Percentiles rank a stretch among this genome's conserved stretches.
Conservation (phyloP, 1,139 yeast species). For the Arxiozyma telluris region DNA sequence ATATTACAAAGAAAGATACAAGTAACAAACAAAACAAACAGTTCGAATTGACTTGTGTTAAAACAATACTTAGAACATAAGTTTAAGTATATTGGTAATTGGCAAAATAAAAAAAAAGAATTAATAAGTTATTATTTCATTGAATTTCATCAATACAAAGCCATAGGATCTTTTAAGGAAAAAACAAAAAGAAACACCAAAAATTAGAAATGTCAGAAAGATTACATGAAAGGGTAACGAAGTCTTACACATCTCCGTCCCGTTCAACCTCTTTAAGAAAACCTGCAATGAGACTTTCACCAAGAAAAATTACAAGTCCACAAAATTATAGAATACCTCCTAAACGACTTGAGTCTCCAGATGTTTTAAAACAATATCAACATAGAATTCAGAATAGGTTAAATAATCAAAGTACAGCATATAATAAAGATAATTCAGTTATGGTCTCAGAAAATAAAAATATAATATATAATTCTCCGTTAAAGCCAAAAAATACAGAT, state of each 20-base stretch:
- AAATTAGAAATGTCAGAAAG: background rate
- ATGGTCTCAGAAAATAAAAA: background rate
- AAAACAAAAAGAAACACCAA: background rate
- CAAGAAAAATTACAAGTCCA: slow-evolving; percentile 1
- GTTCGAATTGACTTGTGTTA: background rate
- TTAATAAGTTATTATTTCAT: background rate
- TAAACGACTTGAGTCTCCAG: slow-evolving; percentile 6
- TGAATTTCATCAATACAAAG: too few relatives aligned
- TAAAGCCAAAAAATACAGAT: background rate
- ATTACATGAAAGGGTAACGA: background rate
- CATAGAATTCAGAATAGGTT: background rate
- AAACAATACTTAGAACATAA: too few relatives aligned
- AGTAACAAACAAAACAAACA: background rate
- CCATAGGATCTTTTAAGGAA: too few relatives aligned
- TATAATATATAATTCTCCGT: slow-evolving; percentile 1
- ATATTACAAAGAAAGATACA: background rate
- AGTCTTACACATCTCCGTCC: slow-evolving; percentile 15
- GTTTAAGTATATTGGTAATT: too few relatives aligned
- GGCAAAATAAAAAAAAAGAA: too few relatives aligned
- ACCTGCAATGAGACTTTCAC: slow-evolving; percentile 21
- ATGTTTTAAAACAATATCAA: background rate
- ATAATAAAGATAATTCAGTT: too few relatives aligned
- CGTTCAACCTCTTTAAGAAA: slow-evolving; percentile 16
- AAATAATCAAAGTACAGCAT: background rate
- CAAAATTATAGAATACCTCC: slow-evolving; percentile 8